phyloP scores from a whole-genome alignment of 2,329 filamentous ascomycete species.

The Knufia fluminis region DNA sequence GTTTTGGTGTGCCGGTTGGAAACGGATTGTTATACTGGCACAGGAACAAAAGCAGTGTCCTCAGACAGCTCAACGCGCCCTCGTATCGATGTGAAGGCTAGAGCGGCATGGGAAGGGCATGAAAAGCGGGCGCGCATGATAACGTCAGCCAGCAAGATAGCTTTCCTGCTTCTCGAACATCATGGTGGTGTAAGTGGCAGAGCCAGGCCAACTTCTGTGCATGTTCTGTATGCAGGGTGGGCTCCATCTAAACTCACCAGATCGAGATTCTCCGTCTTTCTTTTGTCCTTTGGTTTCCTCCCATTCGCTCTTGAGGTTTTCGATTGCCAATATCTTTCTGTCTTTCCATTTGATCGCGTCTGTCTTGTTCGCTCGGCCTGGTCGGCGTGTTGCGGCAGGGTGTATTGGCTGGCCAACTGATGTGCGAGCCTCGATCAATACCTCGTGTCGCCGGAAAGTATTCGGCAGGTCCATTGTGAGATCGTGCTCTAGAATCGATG shows the following conservation, averaged over 20 bases:
- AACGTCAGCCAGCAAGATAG: background rate
- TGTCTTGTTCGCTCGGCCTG: background rate
- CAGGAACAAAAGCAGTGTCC: background rate
- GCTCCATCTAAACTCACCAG: background rate
- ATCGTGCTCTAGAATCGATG: background rate
- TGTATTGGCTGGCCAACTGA: background rate
- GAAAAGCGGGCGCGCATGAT: background rate
- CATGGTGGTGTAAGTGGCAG: background rate
- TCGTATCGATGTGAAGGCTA: background rate
- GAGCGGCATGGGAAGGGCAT: background rate
- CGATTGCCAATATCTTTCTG: constrained; percentile 9
- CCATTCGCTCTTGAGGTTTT: constrained; percentile 8
- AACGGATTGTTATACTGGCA: background rate
- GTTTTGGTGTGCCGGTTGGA: background rate
- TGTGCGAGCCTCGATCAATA: background rate
- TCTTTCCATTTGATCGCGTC: constrained; percentile 2
- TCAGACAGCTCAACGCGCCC: background rate
- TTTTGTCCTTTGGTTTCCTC: background rate
- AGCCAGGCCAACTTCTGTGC: background rate
- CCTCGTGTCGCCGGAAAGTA: background rate
- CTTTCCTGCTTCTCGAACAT: background rate
- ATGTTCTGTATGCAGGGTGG: background rate
- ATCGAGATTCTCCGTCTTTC: background rate
- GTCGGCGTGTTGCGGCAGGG: background rate
- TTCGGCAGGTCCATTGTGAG: background rate